Base-by-base conservation (phyloP, 371 early-diverging fungal species). In the Umbelopsis sp. region DNA sequence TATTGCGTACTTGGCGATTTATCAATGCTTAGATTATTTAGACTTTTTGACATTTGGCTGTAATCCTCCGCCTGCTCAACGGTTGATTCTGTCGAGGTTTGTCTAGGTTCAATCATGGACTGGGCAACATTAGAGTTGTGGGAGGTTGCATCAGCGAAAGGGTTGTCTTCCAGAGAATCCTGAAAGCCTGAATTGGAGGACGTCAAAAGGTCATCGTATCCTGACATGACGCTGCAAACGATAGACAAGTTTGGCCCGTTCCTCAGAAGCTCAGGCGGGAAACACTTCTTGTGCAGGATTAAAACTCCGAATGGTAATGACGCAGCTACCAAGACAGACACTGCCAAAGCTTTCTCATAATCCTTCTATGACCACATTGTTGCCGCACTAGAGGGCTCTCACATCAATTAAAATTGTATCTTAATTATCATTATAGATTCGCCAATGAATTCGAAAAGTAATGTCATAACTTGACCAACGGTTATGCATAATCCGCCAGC, bases 121-220 rank as follows among this genome's bases (percentile, higher is more conserved):
- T 67, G 44, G 50, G 29, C 20, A 50, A 35, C 35, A 48, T 48
- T 63, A 48, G 64, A 16, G 37, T 63, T 52, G 63, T 65, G 63
- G 16, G 76, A 67, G 16, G 69, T 41, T 18, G 68, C 65, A 65
- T 82, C 80, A 16, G 79, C 79, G 72, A 83, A 83, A 12, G 83
- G 83, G 38, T 83, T 83, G 9, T 65, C 69, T 35, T 80, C 76
- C n/a, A 81, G 62, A 9, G 71, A 50, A 44, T 72, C 72, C 41
- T 69, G 66, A 53, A 68, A 72, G 9, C 41, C 53, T 1, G 57
- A 16, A 37, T 25, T 57, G 57, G 57, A 57, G 57, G 57, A 57
- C 4, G 35, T 14, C n/a, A 57, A 57, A 7, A 57, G 9, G 37
- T 57, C 57, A 35, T 57, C 35, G 35, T 57, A 57, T 35, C 35